A percentile compares a stretch with the other conserved stretches of the same genome.
Conservation (phyloP, 2,329 filamentous ascomycete species). For the Hawksworthiomyces lignivorus region DNA sequence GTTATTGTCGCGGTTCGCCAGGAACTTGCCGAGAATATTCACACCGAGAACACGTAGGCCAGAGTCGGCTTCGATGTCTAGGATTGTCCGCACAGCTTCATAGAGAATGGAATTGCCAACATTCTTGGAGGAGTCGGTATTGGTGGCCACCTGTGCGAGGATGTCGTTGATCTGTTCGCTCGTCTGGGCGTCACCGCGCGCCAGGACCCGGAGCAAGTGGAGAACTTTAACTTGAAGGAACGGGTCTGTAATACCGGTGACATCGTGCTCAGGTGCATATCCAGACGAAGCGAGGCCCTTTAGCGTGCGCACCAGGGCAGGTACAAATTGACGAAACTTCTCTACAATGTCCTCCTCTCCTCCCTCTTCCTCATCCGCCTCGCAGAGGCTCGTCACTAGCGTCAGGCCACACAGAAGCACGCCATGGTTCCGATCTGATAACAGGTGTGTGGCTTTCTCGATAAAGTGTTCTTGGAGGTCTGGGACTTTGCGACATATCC, state of each 20-base stretch:
- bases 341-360: conserved; percentile 86
- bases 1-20: conserved; percentile 98
- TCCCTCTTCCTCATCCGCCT: conserved; percentile 91
- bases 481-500: conserved; percentile 95
- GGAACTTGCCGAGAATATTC: conserved; percentile 92
- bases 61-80: conserved; percentile 96
- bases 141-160: conserved; percentile 91
- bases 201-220: conserved; percentile 75
- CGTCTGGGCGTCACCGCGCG: conserved; percentile 74
- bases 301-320: conserved; percentile 76
- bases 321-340: conserved; percentile 81
- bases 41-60: conserved; percentile 89
- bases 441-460: conserved; percentile 80
- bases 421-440: conserved; percentile 92
- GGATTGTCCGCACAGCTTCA: conserved; percentile 91
- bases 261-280: conserved; percentile 95
- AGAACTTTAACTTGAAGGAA: conserved; percentile 97
- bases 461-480: conserved; percentile 96
- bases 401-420: conserved; percentile 90
- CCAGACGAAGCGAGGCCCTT: conserved; percentile 91
- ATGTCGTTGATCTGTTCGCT: conserved; percentile 99
- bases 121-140: conserved; percentile 96
- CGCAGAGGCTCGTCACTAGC: conserved; percentile 83
- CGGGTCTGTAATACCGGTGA: conserved; percentile 94
- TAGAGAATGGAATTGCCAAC: conserved; percentile 98